Evolutionary conservation across 495 filamentous ascomycete species (phyloP), one percentile per base, ranked within the genome.

Genomic region (Penicillium psychrofluorescens): DNA sequence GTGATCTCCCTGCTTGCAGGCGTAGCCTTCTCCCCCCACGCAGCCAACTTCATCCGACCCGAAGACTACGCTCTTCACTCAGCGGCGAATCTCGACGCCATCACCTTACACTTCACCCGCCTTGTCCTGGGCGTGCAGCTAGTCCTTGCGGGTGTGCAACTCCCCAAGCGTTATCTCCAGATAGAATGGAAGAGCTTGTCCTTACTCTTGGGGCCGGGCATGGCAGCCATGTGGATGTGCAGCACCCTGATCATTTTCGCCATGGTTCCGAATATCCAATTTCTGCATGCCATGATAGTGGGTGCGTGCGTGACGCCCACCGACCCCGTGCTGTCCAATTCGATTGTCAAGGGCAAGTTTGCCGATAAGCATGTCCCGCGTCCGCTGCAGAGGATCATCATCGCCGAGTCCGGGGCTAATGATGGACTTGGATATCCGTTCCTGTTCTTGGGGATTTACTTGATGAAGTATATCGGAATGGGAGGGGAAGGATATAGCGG

Each of bases 351-450:
- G 68, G 90, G 90, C 34, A 90, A 86, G 51, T 95, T 95, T 50
- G 90, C 90, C 8, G 90, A 95, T 45, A 85, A 88, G 52, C 86
- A 95, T 64, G 81, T 95, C 11, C 88, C 89, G 2, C 85, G 80
- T 48, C 74, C 80, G 11, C 60, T 95, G 49, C 88, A 94, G 70
- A 78, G 81, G 43, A 88, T 95, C 45, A 90, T 95, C 50, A 79
- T 90, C 40, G 89, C 90, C 0, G 90, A 97, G 66, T 88, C 84
- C 0, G 91, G 90, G 2, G 86, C 88, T 4, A 95, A 95, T 59
- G 90, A 95, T 61, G 90, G 90, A 0, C 75, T 97, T n/a, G 90
- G 90, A 0, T 94, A 94, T 54, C 90, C 90, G 0, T 95, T 94
- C 52, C 68, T 95, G 15, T 95, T 90, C 67, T 72, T 95, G 40